Evolutionary conservation across 179 eudicot species (phyloP), one percentile per base, ranked within the genome.

Genomic region (Beta lomatogona): DNA sequence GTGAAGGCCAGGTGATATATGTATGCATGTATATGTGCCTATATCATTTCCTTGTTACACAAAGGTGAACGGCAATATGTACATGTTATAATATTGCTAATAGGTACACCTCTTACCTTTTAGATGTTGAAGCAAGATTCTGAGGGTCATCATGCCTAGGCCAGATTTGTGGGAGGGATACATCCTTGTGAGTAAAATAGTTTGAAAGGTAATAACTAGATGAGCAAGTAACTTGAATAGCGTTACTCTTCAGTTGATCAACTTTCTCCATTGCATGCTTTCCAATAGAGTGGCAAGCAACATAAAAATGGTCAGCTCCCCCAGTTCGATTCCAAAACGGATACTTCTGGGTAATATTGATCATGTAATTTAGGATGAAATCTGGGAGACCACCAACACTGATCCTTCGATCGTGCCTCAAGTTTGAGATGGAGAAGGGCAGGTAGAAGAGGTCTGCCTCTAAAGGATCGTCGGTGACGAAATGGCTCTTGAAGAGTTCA

Each of bases 261-360:
- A 88, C 94, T 84, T 91, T 95, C 19, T 86, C 90, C 91, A 89
- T 87, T 3, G 98, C 98, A 53, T 85, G 21, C 67, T 86, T 83
- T 14, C 98, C 92, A 79, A 93, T 83, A 3, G 98, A 95, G 86
- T 95, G 98, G 68, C 98, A 95, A 21, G 98, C 93, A 48, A 86
- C 94, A 78, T 93, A 95, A 65, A 92, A 95, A 78, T 95, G 99
- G 74, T 94, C 98, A 11, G 95, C 89, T 54, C 99, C 98, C 25
- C 92, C 92, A 5, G 88, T 90, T 9, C 88, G 83, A 65, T 95
- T 95, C 99, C 98, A 94, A 57, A 83, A 94, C 9, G 98, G 94
- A 79, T 91, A 94, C 14, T 71, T 76, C 5, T 63, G 87, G 14
- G 78, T 90, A 41, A 94, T 83, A 57, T 86, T 89, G 45, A 31